Evolutionary conservation across 805 yeast genomes (phyloP).

Genomic region (Candida sphagnicola): DNA sequence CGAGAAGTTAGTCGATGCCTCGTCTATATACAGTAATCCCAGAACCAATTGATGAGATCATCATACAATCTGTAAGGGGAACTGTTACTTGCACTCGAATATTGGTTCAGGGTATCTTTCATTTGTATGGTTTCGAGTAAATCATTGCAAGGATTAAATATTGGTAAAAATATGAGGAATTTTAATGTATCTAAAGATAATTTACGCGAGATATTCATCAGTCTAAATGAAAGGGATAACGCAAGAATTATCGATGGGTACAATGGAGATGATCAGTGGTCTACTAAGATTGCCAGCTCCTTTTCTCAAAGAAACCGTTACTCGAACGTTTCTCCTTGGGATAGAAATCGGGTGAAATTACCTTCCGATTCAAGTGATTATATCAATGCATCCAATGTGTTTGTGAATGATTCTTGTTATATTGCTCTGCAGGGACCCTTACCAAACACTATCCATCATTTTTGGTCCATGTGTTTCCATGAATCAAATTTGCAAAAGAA

Average conservation of each 20-base stretch:
- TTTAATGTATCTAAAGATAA: neutral
- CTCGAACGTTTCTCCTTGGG: conserved; percentile 40
- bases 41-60: too few relatives aligned
- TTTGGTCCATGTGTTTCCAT: conserved; percentile 46
- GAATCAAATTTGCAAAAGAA: conserved; percentile 25
- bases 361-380: conserved; percentile 24
- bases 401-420: conserved; percentile 28
- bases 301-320: conserved; percentile 26
- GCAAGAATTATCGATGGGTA: conserved; percentile 9
- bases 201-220: conserved; percentile 10
- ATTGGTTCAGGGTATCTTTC: neutral
- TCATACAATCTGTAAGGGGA: too few relatives aligned
- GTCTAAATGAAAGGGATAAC: conserved; percentile 11
- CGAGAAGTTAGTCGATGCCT: too few relatives aligned
- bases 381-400: conserved; percentile 37
- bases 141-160: neutral
- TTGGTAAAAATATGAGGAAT: neutral
- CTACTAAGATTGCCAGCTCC: conserved; percentile 8
- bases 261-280: conserved; percentile 7
- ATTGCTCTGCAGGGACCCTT: conserved; percentile 72
- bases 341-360: conserved; percentile 28
- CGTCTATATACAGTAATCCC: too few relatives aligned
- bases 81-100: too few relatives aligned
- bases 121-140: neutral
- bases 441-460: conserved; percentile 34